Evolutionary conservation across 78 protist species (phyloP), one percentile per base, ranked within the genome.

Genomic region (Pigoraptor vietnamica): DNA sequence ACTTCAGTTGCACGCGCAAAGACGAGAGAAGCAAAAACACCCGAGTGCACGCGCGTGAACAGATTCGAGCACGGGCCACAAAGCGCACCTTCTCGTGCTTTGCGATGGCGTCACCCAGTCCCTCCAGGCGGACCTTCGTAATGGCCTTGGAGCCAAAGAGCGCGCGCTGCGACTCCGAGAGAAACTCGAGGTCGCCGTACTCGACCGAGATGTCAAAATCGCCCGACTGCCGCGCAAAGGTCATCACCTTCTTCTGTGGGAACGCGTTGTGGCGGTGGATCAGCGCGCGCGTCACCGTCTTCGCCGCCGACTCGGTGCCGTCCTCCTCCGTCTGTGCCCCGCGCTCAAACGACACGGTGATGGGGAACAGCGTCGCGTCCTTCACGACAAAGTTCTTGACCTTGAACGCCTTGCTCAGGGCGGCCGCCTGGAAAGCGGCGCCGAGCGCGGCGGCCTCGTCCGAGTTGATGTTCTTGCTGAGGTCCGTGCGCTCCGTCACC

Each of bases 381-480:
- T 37, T 88, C 24, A 79, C 56, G 39, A 24, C n/a, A 39, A 92
- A 39, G 38, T 39, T 19, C 89, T 35, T 84, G 90, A 89, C 88
- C 24, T 55, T 55, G 90, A 91, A 86, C 32, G 90, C 82, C 38
- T n/a, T 40, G 34, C 67, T 25, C 24, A 56, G 89, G 37, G 55
- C 79, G 36, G 94, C 91, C 2, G 94, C 90, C 87, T 89, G 92
- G 88, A 90, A 95, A 23, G 94, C 94, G 21, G 97, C 95, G 32
- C 97, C 97, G 55, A 88, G 37, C 83, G 93, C 94, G 36, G 92
- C 89, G 24, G 96, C 90, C 92, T 96, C 97, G 92, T 94, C 97
- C 24, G 95, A 95, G 94, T 96, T 95, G 87, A 96, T 48, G 87
- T 92, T 95, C 90, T 94, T 94, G 81, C 92, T 95, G 37, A 96